Evolutionary conservation across 371 early-diverging fungal species (phyloP), one percentile per base, ranked within the genome.

Genomic region (Rhizopus delemar): DNA sequence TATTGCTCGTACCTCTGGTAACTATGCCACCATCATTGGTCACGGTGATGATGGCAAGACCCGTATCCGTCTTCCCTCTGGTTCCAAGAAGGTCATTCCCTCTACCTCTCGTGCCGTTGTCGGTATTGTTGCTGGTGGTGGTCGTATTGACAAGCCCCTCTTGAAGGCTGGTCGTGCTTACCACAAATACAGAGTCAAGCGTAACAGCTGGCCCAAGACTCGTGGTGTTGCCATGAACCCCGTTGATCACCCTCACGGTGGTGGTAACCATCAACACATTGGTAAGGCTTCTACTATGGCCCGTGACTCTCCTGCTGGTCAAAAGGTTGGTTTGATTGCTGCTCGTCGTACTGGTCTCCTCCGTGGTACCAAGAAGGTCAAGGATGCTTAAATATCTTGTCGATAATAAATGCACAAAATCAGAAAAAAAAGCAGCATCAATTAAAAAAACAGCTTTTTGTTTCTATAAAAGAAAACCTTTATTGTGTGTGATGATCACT

Each of bases 171-270:
- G 98, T 82, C 94, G 95, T 85, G 98, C 99, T 64, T 93, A 90
- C 90, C 95, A 93, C 92, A 94, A 95, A 87, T 93, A 90, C 88
- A 94, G 92, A 77, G 97, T 94, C 78, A 98, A 97, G 92, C 92
- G 98, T 74, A 97, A 97, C 94, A 85, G 86, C 73, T 99, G 98
- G 97, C 99, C 99, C 78, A 93, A 90, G 83, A 98, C 98, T 75
- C 92, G 99, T 90, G 97, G 99, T 95, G 99, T 98, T 81, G 99
- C 97, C 76, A 98, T 98, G 99, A 98, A 98, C 87, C 99, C 99
- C 64, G 97, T 97, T 41, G 97, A 97, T 84, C 87, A 86, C 77
- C 84, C 85, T 73, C 85, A 85, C 81, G 85, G 83, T 81, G 80
- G 80, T 80, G 75, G 80, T 80, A 80, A 77, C 91, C 99, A 99